These are phyloP conservation scores for Agrocybe praecox DNA, from an alignment of 768 basidiomycete species.

Conservation along the genomic window DNA sequence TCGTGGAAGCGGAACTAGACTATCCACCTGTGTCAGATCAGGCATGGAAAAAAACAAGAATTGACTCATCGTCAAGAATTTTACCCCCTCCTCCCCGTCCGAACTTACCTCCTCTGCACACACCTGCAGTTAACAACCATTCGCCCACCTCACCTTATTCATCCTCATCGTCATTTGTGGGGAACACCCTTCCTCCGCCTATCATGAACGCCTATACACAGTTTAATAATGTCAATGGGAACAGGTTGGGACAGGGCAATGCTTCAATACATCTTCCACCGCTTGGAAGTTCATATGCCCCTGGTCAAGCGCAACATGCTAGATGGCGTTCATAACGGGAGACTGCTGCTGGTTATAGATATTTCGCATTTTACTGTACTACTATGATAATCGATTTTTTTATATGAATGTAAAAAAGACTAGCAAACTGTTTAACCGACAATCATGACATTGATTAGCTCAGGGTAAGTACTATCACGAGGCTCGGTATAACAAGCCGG, in stretches of 20 bases:
- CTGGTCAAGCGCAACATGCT: slow-evolving; percentile 14
- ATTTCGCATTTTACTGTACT: slow-evolving; percentile 4
- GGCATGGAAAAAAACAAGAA: slow-evolving; percentile 71
- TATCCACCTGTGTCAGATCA: slow-evolving; percentile 57
- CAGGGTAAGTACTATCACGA: not conserved
- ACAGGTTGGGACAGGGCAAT: slow-evolving; percentile 13
- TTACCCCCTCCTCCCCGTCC: slow-evolving; percentile 8
- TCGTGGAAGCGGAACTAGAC: slow-evolving; percentile 46
- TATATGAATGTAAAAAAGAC: not conserved
- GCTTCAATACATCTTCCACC: slow-evolving; percentile 27
- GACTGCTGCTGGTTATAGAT: not conserved
- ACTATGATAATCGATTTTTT: slow-evolving; percentile 2
- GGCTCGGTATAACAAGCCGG: slow-evolving; percentile 6
- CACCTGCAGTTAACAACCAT: slow-evolving; percentile 17
- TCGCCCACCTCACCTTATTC: slow-evolving; percentile 16
- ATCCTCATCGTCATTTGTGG: slow-evolving; percentile 19
- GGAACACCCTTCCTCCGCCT: slow-evolving; percentile 21
- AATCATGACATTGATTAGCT: too few relatives aligned
- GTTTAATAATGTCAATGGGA: slow-evolving; percentile 1
- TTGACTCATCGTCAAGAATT: slow-evolving; percentile 28
- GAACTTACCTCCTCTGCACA: slow-evolving; percentile 11
- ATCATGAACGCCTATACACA: slow-evolving; percentile 2
- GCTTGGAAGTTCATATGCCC: slow-evolving; percentile 16
- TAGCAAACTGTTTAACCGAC: not conserved
- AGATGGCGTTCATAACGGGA: slow-evolving; percentile 16